Percentiles rank a stretch among this genome's conserved stretches.
Evolutionary conservation across 2,329 filamentous ascomycete species (phyloP).

Genomic region (Aspergillus tanneri): DNA sequence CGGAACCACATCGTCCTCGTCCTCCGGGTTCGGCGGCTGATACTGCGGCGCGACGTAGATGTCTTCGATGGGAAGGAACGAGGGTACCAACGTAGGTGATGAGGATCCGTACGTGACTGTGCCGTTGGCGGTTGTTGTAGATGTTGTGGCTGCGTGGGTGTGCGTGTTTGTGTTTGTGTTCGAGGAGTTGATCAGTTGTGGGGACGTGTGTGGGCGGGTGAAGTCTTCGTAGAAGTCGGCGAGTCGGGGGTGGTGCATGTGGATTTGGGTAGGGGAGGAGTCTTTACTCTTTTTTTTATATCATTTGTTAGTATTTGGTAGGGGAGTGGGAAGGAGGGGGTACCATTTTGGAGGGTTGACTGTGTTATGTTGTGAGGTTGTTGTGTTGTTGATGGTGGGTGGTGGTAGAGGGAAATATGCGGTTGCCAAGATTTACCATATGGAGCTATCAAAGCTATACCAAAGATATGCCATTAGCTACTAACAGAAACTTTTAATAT

Average conservation of each 20-base stretch:
- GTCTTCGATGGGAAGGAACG: constrained; percentile 56
- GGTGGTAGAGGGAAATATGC: no score
- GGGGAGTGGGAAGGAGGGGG: neutral
- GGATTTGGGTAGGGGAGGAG: constrained; percentile 49
- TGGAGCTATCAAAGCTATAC: no score
- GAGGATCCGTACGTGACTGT: constrained; percentile 32
- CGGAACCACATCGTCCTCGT: constrained; percentile 66
- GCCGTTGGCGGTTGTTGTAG: constrained; percentile 14
- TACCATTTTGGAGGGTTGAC: constrained; percentile 23
- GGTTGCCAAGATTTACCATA: no score
- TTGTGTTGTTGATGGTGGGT: no score
- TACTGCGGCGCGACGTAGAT: constrained; percentile 61
- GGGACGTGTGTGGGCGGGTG: constrained; percentile 45
- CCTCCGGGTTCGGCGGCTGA: constrained; percentile 64
- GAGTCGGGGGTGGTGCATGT: constrained; percentile 49
- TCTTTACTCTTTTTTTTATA: constrained; percentile 46
- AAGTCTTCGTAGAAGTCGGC: constrained; percentile 54
- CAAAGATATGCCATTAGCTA: no score
- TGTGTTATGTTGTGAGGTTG: neutral
- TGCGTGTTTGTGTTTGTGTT: neutral
- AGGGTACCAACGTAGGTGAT: constrained; percentile 36
- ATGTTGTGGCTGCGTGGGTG: constrained; percentile 3
- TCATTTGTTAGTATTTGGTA: constrained; percentile 5
- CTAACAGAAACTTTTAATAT: neutral
- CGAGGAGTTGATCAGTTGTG: constrained; percentile 1